Conservation (phyloP, 192 early-diverging fungal genomes). For the Mortierella alpina region DNA sequence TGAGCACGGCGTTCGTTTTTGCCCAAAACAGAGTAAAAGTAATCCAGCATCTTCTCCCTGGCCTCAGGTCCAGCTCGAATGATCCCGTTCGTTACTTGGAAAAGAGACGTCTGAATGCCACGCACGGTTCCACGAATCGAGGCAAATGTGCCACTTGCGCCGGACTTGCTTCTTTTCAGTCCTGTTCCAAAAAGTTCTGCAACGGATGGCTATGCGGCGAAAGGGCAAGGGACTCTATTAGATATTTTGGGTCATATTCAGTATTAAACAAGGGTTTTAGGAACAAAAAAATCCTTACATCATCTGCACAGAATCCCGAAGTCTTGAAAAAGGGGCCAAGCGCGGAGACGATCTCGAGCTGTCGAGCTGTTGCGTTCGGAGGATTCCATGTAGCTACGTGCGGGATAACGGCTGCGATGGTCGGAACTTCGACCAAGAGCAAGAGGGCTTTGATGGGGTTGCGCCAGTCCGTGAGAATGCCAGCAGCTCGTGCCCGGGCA, state of each 20-base stretch:
- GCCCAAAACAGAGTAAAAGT: slow-evolving; percentile 70
- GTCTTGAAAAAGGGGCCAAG: slow-evolving; percentile 80
- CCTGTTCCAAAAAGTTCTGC: slow-evolving; percentile 62
- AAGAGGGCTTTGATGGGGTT: slow-evolving; percentile 28
- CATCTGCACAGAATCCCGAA: slow-evolving; percentile 63
- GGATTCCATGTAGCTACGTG: slow-evolving; percentile 69
- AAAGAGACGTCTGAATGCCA: slow-evolving; percentile 64
- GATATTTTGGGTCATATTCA: background rate
- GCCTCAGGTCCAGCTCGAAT: slow-evolving; percentile 72
- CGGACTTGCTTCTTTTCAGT: slow-evolving; percentile 61
- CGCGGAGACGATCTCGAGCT: slow-evolving; percentile 72
- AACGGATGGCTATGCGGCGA: slow-evolving; percentile 55
- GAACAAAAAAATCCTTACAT: slow-evolving; percentile 37
- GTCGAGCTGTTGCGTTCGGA: slow-evolving; percentile 58
- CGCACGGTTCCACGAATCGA: slow-evolving; percentile 71
- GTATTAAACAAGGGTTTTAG: background rate
- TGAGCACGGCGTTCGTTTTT: slow-evolving; percentile 78
- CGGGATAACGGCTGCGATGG: slow-evolving; percentile 66
- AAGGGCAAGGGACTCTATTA: background rate
- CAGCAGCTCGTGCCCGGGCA: slow-evolving; percentile 36
- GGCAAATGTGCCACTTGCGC: slow-evolving; percentile 64
- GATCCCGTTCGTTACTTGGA: slow-evolving; percentile 66
- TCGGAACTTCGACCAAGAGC: slow-evolving; percentile 58
- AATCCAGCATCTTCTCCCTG: slow-evolving; percentile 71
- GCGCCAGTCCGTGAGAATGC: slow-evolving; percentile 48